phyloP scores from a whole-genome alignment of 164 flowering plant genomes.

The Annona cherimola region DNA sequence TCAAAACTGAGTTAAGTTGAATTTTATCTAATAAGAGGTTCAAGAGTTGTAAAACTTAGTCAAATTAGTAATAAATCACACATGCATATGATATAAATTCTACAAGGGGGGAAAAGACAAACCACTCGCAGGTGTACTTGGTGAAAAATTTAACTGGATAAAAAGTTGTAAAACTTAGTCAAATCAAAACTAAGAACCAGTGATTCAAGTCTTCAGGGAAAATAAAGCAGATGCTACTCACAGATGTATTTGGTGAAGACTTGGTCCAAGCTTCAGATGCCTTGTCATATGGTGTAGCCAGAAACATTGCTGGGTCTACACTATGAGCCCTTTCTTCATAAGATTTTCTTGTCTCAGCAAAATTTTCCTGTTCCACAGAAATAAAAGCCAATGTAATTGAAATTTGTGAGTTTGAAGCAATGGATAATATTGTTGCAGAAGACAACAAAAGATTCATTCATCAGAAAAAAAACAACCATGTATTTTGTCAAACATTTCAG shows the following conservation, averaged over 20 bases:
- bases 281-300: constrained; percentile 87
- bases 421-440: not conserved
- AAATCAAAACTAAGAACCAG: no score
- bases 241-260: constrained; percentile 55
- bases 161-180: no score
- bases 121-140: no score
- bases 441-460: constrained; percentile 1
- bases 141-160: no score
- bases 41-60: no score
- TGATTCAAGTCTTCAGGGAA: not conserved
- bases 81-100: no score
- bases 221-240: constrained; percentile 28
- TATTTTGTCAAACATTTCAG: not conserved
- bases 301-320: constrained; percentile 59
- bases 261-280: constrained; percentile 90
- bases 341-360: constrained; percentile 49
- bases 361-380: constrained; percentile 50
- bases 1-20: no score
- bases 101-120: no score
- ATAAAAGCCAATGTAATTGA: constrained; percentile 5
- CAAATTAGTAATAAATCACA: no score
- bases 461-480: not conserved
- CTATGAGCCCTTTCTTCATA: constrained; percentile 33
- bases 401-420: not conserved
- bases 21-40: no score